Evolutionary conservation across 176 grass and related monocot species (phyloP).

Genomic region (Pharus latifolius): DNA sequence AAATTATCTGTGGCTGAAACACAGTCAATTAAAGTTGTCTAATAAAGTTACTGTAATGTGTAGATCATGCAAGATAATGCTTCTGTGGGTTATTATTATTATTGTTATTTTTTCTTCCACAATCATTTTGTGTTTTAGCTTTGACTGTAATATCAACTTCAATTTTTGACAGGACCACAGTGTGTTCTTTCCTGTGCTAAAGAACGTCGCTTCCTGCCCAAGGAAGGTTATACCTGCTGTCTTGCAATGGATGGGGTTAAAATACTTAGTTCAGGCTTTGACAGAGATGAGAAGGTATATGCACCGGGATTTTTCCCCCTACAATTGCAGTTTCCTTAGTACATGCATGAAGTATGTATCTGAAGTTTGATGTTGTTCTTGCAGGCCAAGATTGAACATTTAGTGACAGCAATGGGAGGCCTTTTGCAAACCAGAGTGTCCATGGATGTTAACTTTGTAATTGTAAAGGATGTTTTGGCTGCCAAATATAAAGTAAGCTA

Average conservation of each 20-base stretch:
- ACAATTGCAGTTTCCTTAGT: slow-evolving; percentile 7
- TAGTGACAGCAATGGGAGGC: slow-evolving; percentile 80
- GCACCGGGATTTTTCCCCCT: not conserved
- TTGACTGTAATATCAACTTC: slow-evolving; percentile 8
- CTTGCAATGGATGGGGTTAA: slow-evolving; percentile 95
- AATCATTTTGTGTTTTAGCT: not conserved
- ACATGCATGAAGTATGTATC: not conserved
- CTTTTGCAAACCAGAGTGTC: slow-evolving; percentile 39
- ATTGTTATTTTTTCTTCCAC: too few species aligned
- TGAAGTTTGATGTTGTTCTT: slow-evolving; percentile 21
- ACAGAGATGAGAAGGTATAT: slow-evolving; percentile 72
- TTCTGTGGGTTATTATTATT: too few species aligned
- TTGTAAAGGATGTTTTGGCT: slow-evolving; percentile 78
- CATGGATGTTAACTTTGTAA: slow-evolving; percentile 73
- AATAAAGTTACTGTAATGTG: not conserved
- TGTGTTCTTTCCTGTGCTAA: slow-evolving; percentile 89
- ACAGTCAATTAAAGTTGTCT: not conserved
- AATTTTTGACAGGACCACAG: slow-evolving; percentile 62
- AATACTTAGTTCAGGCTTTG: slow-evolving; percentile 77
- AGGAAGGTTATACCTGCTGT: slow-evolving; percentile 96
- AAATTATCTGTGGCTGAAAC: not conserved
- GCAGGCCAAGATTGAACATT: slow-evolving; percentile 64
- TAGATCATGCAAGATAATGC: too few species aligned
- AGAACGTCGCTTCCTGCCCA: slow-evolving; percentile 68
- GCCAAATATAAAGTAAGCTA: slow-evolving; percentile 84